These are phyloP conservation scores for Huntiella abstrusa DNA, from an alignment of 2,329 filamentous ascomycete species.

Conservation along the genomic window DNA sequence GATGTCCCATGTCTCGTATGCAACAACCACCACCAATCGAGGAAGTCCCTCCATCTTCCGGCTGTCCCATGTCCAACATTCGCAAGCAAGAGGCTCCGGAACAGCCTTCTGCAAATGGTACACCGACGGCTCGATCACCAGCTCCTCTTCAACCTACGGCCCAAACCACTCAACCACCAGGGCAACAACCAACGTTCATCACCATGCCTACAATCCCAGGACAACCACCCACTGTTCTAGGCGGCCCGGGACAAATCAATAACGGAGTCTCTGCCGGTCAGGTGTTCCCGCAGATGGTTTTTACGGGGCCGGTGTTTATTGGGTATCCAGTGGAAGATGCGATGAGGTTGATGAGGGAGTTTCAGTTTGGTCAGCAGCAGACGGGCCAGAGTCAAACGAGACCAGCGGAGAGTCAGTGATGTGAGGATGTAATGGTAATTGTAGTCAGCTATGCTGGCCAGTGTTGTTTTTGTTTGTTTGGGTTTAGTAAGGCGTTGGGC, in stretches of 20 bases:
- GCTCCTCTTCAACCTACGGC: slow-evolving; percentile 9
- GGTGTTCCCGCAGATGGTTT: slow-evolving; percentile 49
- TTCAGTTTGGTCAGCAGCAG: slow-evolving; percentile 17
- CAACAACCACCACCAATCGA: no score
- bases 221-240: slow-evolving; percentile 12
- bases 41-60: not conserved
- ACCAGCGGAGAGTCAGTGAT: no score
- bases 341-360: slow-evolving; percentile 51
- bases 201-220: slow-evolving; percentile 21
- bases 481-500: no score
- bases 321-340: slow-evolving; percentile 75
- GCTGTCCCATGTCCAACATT: not conserved
- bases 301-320: slow-evolving; percentile 86
- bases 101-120: not conserved
- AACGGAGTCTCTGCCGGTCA: not conserved
- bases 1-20: no score
- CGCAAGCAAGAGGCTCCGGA: no score
- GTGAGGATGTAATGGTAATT: no score
- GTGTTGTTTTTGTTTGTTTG: no score
- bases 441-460: no score
- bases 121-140: slow-evolving; percentile 13
- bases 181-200: slow-evolving; percentile 31
- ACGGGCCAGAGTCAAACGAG: not conserved
- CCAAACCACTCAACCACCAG: not conserved
- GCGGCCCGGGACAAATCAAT: not conserved